These are phyloP conservation scores for Trichoderma koningii DNA, from an alignment of 2,329 filamentous ascomycete species.

Conservation along the genomic window DNA sequence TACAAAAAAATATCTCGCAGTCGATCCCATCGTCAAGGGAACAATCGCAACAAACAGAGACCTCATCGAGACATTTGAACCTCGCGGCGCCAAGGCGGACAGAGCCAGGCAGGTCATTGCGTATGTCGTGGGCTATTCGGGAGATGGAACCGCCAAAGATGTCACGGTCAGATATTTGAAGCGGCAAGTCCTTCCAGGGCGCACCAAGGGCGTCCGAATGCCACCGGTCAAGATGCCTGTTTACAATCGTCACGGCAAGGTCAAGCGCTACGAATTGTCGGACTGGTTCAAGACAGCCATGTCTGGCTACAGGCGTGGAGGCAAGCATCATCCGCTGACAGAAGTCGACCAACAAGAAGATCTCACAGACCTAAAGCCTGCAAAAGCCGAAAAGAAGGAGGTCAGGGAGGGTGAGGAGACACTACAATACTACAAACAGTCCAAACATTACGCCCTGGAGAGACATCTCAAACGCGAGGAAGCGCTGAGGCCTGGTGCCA, in stretches of 20 bases:
- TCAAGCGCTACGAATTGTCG: slow-evolving; percentile 73
- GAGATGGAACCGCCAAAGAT: slow-evolving; percentile 89
- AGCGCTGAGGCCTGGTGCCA: slow-evolving; percentile 69
- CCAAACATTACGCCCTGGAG: slow-evolving; percentile 80
- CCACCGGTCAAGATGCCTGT: slow-evolving; percentile 78
- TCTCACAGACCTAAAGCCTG: slow-evolving; percentile 70
- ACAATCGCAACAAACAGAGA: slow-evolving; percentile 72
- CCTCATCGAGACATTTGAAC: slow-evolving; percentile 73
- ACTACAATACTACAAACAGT: slow-evolving; percentile 84
- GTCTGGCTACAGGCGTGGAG: slow-evolving; percentile 65
- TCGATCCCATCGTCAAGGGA: slow-evolving; percentile 73
- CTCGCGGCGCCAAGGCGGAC: slow-evolving; percentile 79
- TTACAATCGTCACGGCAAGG: slow-evolving; percentile 74
- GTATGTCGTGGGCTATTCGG: slow-evolving; percentile 80
- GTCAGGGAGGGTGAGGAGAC: slow-evolving; percentile 77
- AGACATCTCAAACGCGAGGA: slow-evolving; percentile 91
- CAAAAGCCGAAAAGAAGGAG: slow-evolving; percentile 71
- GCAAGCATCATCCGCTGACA: slow-evolving; percentile 57
- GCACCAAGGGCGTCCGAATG: slow-evolving; percentile 83
- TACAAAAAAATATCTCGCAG: slow-evolving; percentile 74
- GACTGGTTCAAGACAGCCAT: slow-evolving; percentile 90
- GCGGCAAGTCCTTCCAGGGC: slow-evolving; percentile 77
- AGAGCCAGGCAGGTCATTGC: slow-evolving; percentile 86
- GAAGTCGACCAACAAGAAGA: slow-evolving; percentile 80
- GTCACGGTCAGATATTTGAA: slow-evolving; percentile 90